A percentile compares a stretch with the other conserved stretches of the same genome.
These are phyloP conservation scores for Ophiosphaerella herpotricha DNA, from an alignment of 2,329 filamentous ascomycete species.

Conservation along the genomic window DNA sequence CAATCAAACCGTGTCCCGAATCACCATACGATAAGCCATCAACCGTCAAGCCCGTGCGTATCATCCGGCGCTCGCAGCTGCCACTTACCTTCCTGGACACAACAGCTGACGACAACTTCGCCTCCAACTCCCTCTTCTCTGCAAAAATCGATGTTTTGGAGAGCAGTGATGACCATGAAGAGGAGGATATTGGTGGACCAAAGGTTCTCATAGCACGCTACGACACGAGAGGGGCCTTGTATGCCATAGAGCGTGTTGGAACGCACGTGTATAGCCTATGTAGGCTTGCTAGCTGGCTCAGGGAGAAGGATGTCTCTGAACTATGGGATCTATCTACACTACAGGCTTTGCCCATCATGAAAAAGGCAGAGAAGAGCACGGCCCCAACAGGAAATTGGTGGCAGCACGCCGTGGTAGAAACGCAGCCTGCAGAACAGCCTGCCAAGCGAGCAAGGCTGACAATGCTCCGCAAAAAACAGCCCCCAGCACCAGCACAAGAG, in stretches of 20 bases:
- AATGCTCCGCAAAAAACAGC: constrained; percentile 34
- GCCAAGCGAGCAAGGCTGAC: constrained; percentile 30
- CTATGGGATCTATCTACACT: constrained; percentile 29
- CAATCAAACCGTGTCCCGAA: constrained; percentile 37
- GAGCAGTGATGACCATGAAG: constrained; percentile 7
- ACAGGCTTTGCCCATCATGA: constrained; percentile 60
- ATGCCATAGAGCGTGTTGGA: constrained; percentile 74
- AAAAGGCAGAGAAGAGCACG: constrained; percentile 48
- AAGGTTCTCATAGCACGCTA: constrained; percentile 43
- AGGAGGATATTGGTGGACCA: constrained; percentile 7
- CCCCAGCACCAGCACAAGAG: constrained; percentile 6
- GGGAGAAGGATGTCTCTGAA: constrained; percentile 57
- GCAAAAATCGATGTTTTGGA: constrained; percentile 42
- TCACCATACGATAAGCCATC: constrained; percentile 34
- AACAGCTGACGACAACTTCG: constrained; percentile 23
- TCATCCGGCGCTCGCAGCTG: constrained; percentile 43
- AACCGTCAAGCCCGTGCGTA: constrained; percentile 40
- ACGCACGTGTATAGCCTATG: constrained; percentile 68
- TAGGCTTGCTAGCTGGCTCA: constrained; percentile 69
- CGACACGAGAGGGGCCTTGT: constrained; percentile 68
- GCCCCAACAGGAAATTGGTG: constrained; percentile 32
- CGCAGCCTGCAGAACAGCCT: constrained; percentile 17
- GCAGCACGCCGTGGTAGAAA: constrained; percentile 33
- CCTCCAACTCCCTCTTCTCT: constrained; percentile 40
- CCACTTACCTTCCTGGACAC: constrained; percentile 46